Evolutionary conservation across 2,329 filamentous ascomycete species (phyloP).

Genomic region (Pseudogymnoascus sp.): DNA sequence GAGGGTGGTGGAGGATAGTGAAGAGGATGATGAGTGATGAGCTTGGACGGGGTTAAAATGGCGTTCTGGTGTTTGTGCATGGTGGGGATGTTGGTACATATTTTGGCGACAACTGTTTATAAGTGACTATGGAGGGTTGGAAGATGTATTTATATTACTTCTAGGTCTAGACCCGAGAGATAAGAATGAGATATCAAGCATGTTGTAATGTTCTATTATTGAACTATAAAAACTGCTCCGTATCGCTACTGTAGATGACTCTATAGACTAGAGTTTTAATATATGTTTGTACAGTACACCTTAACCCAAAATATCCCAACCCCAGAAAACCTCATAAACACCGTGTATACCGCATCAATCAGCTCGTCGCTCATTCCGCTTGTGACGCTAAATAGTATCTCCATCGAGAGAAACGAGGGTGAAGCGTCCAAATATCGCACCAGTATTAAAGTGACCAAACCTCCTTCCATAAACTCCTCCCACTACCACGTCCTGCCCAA

Average conservation of each 20-base stretch:
- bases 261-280: neutral
- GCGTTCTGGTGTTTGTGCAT: neutral
- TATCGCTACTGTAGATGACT: neutral
- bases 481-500: too few relatives aligned
- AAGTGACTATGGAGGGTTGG: neutral
- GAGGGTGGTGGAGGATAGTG: conserved; percentile 1
- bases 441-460: neutral
- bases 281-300: conserved; percentile 4
- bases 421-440: neutral
- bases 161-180: too few relatives aligned
- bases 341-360: neutral
- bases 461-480: neutral
- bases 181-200: neutral
- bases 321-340: neutral
- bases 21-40: conserved; percentile 5
- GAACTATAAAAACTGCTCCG: neutral
- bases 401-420: neutral
- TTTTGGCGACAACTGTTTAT: neutral
- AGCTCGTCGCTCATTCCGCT: neutral
- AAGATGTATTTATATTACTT: neutral
- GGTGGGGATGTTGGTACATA: neutral
- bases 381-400: neutral
- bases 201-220: neutral
- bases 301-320: neutral
- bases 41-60: neutral